Evolutionary conservation across 129 eudicot genomes (phyloP), one percentile per base, ranked within the genome.

Genomic region (Flaveria sonorensis): DNA sequence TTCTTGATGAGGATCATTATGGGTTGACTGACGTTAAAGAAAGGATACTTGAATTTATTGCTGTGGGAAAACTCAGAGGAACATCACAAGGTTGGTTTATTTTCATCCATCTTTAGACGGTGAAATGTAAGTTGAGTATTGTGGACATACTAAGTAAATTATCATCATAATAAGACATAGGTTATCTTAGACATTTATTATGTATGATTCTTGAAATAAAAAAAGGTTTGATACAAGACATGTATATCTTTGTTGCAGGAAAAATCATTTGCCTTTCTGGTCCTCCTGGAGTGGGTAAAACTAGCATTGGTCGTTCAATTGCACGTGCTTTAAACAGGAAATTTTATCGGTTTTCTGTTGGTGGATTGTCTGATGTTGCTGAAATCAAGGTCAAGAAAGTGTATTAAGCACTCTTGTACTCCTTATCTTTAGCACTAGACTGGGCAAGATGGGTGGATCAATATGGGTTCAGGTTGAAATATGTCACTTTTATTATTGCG

Each of bases 201-300:
- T 43, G 19, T 20, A 19, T 20, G 26, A 26, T 18, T 67, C 51
- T 39, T 68, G 72, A 68, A 68, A 10, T 68, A 10, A 20, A 43
- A 32, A 68, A 9, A 24, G 51, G 63, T 64, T 60, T 70, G 32
- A 70, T 57, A 61, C 45, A 71, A 48, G 64, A 57, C 21, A n/a
- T 28, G 15, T 32, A 24, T 47, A n/a, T 66, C n/a, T 51, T 16
- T 55, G 14, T 73, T 70, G 72, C 85, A 93, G 98, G 98, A 64
- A 91, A 91, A 85, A 91, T 91, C 60, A 82, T 91, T 19, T 94
- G 99, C 77, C 89, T 94, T 65, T 91, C 97, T 86, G 99, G 99
- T 42, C 99, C 99, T 53, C 99, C 99, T 78, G 99, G 99, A 70
- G 99, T 94, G 67, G 99, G 99, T 64, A 94, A 94, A 81, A 94